Conservation (phyloP, 331 rosid species). For the Dryas integrifolia region DNA sequence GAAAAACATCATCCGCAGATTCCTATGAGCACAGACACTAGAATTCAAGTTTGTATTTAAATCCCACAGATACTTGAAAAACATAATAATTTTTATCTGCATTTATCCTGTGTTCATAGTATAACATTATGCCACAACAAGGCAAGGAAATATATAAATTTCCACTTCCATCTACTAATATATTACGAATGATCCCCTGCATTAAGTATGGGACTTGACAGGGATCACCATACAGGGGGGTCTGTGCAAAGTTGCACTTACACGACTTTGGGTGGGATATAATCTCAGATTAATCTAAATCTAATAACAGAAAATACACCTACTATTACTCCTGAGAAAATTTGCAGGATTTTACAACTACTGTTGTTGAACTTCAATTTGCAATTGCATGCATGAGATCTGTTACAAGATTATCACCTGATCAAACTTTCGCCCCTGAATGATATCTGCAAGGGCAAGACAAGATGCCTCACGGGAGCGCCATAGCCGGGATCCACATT, state of each 20-base stretch:
- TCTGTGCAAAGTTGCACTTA: background rate
- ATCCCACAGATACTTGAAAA: background rate
- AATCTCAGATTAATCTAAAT: background rate
- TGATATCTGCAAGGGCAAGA: conserved; percentile 87
- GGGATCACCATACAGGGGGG: background rate
- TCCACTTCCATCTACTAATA: background rate
- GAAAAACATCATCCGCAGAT: too few relatives aligned
- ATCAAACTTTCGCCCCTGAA: conserved; percentile 80
- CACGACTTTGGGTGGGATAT: background rate
- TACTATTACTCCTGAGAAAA: background rate
- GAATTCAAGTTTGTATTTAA: background rate
- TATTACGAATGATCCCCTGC: background rate
- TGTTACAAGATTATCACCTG: conserved; percentile 47
- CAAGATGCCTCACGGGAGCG: conserved; percentile 94
- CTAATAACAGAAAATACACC: background rate
- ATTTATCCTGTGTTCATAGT: background rate
- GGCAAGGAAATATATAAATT: background rate
- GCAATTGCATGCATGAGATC: background rate
- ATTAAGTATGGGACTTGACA: background rate
- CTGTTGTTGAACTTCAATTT: background rate
- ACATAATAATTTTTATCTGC: background rate
- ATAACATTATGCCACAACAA: background rate
- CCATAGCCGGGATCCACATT: conserved; percentile 98
- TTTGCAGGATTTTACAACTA: background rate
- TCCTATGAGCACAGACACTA: background rate